Conservation (phyloP, 176 grass and related monocot species). For the Aegilops tauschii region DNA sequence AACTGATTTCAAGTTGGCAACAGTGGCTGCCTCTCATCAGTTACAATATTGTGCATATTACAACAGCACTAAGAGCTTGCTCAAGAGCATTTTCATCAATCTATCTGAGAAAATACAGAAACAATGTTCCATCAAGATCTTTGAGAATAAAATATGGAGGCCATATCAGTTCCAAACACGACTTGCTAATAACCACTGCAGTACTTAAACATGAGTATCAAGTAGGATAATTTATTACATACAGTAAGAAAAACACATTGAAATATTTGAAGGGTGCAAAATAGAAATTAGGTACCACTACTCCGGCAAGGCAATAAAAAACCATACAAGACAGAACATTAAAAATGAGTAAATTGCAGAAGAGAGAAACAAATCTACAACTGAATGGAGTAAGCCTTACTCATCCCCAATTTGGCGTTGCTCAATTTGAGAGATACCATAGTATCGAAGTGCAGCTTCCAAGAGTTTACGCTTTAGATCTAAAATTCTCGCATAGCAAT, state of each 20-base stretch:
- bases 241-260: no score
- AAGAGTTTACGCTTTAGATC: conserved; percentile 91
- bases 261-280: background rate
- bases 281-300: no score
- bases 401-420: no score
- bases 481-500: conserved; percentile 81
- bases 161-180: background rate
- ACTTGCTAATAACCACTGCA: background rate
- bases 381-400: no score
- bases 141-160: background rate
- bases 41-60: conserved; percentile 88
- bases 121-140: conserved; percentile 13
- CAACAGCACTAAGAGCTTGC: conserved; percentile 92
- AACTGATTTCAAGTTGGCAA: no score
- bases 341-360: background rate
- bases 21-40: no score
- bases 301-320: no score
- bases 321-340: no score
- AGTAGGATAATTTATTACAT: background rate
- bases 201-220: background rate
- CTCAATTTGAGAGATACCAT: no score
- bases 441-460: conserved; percentile 48
- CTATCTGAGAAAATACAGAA: conserved; percentile 49
- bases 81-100: conserved; percentile 93
- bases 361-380: no score